A percentile compares a stretch with the other conserved stretches of the same genome.
Evolutionary conservation across 75 land plant genomes (phyloP).

Genomic region (Selaginella tamariscina): DNA sequence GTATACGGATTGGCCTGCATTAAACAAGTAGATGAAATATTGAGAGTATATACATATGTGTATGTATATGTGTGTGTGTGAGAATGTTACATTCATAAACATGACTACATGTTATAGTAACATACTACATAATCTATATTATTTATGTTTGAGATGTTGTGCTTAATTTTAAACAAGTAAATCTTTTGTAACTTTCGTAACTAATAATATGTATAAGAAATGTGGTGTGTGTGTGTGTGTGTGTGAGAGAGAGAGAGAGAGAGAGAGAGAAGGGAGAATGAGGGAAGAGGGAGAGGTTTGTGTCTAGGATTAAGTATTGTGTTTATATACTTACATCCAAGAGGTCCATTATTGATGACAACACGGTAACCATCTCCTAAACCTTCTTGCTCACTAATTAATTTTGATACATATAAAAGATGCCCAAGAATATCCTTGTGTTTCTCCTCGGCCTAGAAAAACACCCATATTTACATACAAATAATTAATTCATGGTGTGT

Average conservation of each 20-base stretch:
- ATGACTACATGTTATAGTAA: not conserved
- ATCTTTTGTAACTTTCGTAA: no score
- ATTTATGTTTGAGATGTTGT: no score
- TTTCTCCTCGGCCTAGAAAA: slow-evolving; percentile 57
- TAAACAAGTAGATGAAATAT: not conserved
- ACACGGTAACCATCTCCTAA: slow-evolving; percentile 63
- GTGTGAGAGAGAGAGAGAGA: no score
- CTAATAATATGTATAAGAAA: no score
- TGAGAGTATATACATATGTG: not conserved
- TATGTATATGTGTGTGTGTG: no score
- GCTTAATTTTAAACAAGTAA: not conserved
- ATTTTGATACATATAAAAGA: slow-evolving; percentile 55
- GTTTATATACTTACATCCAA: slow-evolving; percentile 59
- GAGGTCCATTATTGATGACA: slow-evolving; percentile 78
- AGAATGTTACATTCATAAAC: no score
- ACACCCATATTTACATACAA: not conserved
- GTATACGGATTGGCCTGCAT: slow-evolving; percentile 89
- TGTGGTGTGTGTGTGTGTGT: no score
- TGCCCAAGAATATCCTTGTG: slow-evolving; percentile 72
- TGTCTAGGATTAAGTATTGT: no score
- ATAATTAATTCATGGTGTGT: slow-evolving; percentile 8
- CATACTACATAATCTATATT: not conserved
- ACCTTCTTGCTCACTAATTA: slow-evolving; percentile 83
- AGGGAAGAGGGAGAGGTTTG: not conserved
- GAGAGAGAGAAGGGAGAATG: no score